Conservation (phyloP, 495 filamentous ascomycete species). For the Daldinia concentrica region DNA sequence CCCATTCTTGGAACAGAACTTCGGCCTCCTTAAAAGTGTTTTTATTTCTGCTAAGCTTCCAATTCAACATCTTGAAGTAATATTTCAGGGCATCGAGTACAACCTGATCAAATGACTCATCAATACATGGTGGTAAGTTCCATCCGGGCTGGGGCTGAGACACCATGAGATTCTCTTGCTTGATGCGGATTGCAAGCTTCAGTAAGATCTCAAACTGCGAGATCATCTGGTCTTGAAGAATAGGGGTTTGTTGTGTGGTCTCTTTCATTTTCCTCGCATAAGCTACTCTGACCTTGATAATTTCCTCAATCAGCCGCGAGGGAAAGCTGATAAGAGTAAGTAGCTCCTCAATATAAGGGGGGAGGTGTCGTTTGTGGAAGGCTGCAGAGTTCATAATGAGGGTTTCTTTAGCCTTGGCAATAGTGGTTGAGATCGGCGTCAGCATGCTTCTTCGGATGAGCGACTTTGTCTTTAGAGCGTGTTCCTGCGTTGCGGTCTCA, state of each 20-base stretch:
- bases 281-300: conserved; percentile 90
- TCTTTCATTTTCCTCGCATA: conserved; percentile 97
- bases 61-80: conserved; percentile 96
- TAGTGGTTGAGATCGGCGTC: conserved; percentile 80
- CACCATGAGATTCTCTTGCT: conserved; percentile 84
- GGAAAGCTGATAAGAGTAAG: conserved; percentile 97
- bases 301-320: conserved; percentile 92
- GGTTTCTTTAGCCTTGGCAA: conserved; percentile 91
- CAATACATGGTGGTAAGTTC: conserved; percentile 95
- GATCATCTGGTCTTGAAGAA: conserved; percentile 97
- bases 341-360: conserved; percentile 96
- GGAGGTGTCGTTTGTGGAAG: conserved; percentile 90
- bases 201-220: conserved; percentile 94
- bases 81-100: conserved; percentile 94
- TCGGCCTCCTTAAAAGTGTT: conserved; percentile 99
- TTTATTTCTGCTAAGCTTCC: conserved; percentile 96
- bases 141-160: conserved; percentile 90
- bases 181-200: conserved; percentile 89
- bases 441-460: conserved; percentile 76
- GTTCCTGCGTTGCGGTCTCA: conserved; percentile 47
- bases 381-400: conserved; percentile 85
- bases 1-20: conserved; percentile 96
- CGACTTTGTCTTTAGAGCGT: conserved; percentile 46
- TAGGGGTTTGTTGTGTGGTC: conserved; percentile 77
- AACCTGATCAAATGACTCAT: conserved; percentile 95